phyloP scores from a whole-genome alignment of 2,329 filamentous ascomycete genomes.

The Aspergillus sp. region DNA sequence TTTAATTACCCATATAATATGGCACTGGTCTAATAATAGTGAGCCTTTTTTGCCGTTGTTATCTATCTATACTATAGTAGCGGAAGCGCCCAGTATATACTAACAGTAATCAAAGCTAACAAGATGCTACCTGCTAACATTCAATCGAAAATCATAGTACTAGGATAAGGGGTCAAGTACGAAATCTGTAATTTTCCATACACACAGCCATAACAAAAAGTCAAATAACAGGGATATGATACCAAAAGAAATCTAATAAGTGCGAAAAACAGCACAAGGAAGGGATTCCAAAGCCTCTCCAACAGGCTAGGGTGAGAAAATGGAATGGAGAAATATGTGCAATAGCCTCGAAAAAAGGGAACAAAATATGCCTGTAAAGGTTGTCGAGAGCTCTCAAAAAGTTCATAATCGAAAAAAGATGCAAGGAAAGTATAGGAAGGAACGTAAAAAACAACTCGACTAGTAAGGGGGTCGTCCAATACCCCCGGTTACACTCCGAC shows the following conservation, averaged over 20 bases:
- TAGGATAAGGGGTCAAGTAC: slow-evolving; percentile 7
- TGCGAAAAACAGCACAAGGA: slow-evolving; percentile 14
- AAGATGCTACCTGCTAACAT: neutral
- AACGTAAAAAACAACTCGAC: slow-evolving; percentile 6
- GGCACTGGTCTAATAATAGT: neutral
- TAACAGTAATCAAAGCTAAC: neutral
- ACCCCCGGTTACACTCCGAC: slow-evolving; percentile 28
- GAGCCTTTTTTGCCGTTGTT: neutral
- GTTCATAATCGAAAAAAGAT: neutral
- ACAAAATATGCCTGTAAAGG: slow-evolving; percentile 4
- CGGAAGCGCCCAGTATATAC: neutral
- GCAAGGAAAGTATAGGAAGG: slow-evolving; percentile 1
- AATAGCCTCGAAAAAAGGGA: slow-evolving; percentile 11
- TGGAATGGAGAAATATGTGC: slow-evolving; percentile 10
- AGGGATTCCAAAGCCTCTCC: slow-evolving; percentile 1
- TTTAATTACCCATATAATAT: neutral
- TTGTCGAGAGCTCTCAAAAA: neutral
- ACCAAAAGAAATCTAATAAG: slow-evolving; percentile 11
- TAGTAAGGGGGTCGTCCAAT: slow-evolving; percentile 37
- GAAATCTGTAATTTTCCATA: slow-evolving; percentile 14
- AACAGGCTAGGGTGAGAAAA: neutral
- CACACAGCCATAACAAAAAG: neutral
- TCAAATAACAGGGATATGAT: slow-evolving; percentile 2
- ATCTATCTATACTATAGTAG: neutral
- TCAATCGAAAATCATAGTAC: neutral